Conservation (phyloP, 495 filamentous ascomycete species). For the Xylona heveae region DNA sequence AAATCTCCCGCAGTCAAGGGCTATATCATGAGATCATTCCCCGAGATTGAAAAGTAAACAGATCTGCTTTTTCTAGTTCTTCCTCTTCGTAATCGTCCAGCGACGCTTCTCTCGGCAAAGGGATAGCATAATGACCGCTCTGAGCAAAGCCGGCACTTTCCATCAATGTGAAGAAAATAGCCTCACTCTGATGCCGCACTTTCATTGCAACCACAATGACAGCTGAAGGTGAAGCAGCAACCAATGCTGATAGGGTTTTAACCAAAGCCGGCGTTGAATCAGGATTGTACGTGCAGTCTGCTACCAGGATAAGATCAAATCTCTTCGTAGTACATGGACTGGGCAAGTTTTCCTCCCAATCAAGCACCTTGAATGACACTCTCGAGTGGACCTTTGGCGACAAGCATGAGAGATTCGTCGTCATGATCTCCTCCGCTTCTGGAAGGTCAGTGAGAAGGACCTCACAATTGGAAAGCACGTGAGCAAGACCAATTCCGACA, state of each 20-base stretch:
- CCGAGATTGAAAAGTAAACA: too few relatives aligned
- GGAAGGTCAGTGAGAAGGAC: constrained; percentile 67
- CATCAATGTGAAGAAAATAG: constrained; percentile 63
- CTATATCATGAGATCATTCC: too few relatives aligned
- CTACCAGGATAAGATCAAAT: constrained; percentile 58
- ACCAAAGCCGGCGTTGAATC: constrained; percentile 63
- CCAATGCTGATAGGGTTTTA: constrained; percentile 36
- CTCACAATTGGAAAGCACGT: constrained; percentile 26
- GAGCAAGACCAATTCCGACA: constrained; percentile 55
- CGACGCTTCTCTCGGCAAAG: too few relatives aligned
- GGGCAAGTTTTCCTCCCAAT: constrained; percentile 42
- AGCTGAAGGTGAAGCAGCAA: constrained; percentile 23
- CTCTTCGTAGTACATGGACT: constrained; percentile 12
- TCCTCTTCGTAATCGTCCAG: too few relatives aligned
- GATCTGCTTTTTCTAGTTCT: too few relatives aligned
- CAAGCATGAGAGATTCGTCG: constrained; percentile 28
- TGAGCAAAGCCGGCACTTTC: constrained; percentile 27
- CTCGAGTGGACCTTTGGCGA: constrained; percentile 17
- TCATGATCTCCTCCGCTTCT: constrained; percentile 47
- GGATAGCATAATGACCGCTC: constrained; percentile 23
- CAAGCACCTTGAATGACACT: constrained; percentile 37
- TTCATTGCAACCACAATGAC: constrained; percentile 63
- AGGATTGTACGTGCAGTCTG: constrained; percentile 90
- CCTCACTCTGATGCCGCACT: constrained; percentile 64
- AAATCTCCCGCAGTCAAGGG: too few relatives aligned